phyloP scores from a whole-genome alignment of 331 rosid species.

The Spiraea crenata region DNA sequence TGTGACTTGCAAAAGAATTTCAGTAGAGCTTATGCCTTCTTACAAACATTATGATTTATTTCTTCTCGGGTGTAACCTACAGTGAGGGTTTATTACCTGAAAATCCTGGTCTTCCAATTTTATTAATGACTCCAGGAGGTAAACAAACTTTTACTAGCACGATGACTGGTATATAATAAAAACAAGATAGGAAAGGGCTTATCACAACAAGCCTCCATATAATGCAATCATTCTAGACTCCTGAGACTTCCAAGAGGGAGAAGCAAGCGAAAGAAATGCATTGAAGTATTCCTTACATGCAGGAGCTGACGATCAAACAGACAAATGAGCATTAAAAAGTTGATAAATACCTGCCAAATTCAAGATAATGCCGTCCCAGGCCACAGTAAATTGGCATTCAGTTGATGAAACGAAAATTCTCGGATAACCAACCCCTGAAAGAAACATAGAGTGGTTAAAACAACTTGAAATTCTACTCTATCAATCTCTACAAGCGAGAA shows the following conservation, averaged over 20 bases:
- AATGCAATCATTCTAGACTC: background rate
- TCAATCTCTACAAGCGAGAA: background rate
- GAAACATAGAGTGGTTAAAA: background rate
- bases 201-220: background rate
- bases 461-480: background rate
- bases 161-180: background rate
- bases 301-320: background rate
- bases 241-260: background rate
- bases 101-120: too few relatives aligned
- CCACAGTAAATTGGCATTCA: conserved; percentile 93
- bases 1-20: too few relatives aligned
- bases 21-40: too few relatives aligned
- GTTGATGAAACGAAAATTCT: conserved; percentile 83
- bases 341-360: conserved; percentile 74
- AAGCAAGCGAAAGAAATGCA: background rate
- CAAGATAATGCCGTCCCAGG: conserved; percentile 73
- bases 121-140: too few relatives aligned
- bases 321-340: background rate
- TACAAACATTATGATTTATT: too few relatives aligned
- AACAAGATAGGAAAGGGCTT: background rate
- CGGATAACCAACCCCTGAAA: conserved; percentile 66
- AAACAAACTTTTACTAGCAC: background rate
- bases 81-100: too few relatives aligned
- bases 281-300: background rate
- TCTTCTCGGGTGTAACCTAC: too few relatives aligned